phyloP scores from a whole-genome alignment of 768 basidiomycete genomes.

The Lactarius hengduanensis region DNA sequence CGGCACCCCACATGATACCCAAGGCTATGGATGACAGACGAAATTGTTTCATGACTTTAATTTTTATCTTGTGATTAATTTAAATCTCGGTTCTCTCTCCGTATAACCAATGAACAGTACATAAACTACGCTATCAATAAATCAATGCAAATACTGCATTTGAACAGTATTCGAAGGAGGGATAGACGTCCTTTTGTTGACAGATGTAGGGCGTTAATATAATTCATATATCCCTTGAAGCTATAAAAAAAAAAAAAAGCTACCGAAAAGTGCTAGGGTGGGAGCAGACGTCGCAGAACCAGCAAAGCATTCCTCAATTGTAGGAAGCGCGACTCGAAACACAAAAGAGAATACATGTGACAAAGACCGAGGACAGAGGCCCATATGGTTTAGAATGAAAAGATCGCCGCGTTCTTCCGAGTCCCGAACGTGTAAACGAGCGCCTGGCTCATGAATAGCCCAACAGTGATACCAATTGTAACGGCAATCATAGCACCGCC shows the following conservation, averaged over 20 bases:
- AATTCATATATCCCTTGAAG: neutral
- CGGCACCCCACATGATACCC: neutral
- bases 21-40: neutral
- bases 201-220: neutral
- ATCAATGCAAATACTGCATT: neutral
- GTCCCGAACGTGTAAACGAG: conserved; percentile 81
- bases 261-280: neutral
- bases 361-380: neutral
- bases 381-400: conserved; percentile 53
- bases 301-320: neutral
- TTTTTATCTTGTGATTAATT: neutral
- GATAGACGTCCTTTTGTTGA: neutral
- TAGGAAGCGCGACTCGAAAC: neutral
- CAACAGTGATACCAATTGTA: conserved; percentile 85
- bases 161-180: neutral
- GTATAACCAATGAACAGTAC: neutral
- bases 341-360: neutral
- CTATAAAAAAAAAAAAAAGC: too few species aligned
- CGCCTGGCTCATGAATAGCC: conserved; percentile 81
- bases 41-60: neutral
- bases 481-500: conserved; percentile 87
- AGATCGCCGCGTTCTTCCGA: conserved; percentile 75
- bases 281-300: neutral
- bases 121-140: too few species aligned
- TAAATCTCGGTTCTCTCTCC: neutral